Base-by-base conservation (phyloP, 768 basidiomycete species). In the Rhodocollybia butyracea region DNA sequence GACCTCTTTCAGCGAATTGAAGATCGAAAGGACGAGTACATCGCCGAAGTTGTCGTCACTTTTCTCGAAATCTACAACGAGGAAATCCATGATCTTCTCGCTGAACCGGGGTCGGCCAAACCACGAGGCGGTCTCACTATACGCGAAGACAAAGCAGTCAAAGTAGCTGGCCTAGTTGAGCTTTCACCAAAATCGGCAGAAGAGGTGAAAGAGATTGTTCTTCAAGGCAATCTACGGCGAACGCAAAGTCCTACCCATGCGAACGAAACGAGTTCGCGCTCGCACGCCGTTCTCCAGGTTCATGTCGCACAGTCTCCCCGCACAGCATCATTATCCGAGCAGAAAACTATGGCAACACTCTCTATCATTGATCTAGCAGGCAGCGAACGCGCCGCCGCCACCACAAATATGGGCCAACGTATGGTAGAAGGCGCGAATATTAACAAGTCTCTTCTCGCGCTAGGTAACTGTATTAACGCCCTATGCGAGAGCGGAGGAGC, bases 61-160 rank as follows among this genome's bases (percentile, higher is more conserved):
- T 98, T 98, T 73, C 84, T 99, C 56, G 97, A 99, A 70, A 98
- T 99, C 54, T 99, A 99, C 77, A 98, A 98, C 69, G 97, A 99
- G 72, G 93, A 93, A 68, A 99, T 99, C 61, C 88, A 94, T 11
- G 97, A 99, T 70, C 86, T 99, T 32, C 85, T 99, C 43, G 73
- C 86, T 1, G 94, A 96, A 58, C 74, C 84, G 13, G 81, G 82
- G n/a, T 69, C 77, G 2, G 73, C 76, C 29, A 66, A 68, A 21
- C 85, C 88, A 36, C 83, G 89, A 46, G 94, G 94, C 8, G 94
- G 94, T 34, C 82, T 98, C 36, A 88, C 89, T 54, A 92, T 99
- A 51, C 87, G 97, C 27, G 97, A 99, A 70, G 94, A 95, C 74
- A 94, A 92, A 70, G 80, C 86, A 3, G 93, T 98, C 61, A 94